A percentile compares a stretch with the other conserved stretches of the same genome.
Conservation (phyloP, 768 basidiomycete species). For the Coprinopsis cinerea region DNA sequence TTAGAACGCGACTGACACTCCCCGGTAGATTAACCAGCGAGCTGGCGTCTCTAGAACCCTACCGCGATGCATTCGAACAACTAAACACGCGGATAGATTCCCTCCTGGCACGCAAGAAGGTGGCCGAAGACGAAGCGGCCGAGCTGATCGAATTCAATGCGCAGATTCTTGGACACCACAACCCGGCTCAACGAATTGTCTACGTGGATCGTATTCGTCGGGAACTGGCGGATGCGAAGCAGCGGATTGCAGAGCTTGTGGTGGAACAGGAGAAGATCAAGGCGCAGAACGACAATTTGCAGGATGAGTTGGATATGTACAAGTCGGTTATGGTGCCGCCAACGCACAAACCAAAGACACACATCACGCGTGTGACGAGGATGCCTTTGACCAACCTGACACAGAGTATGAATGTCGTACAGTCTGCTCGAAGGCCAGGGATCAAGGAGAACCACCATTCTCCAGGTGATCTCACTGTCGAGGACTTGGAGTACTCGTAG, state of each 20-base stretch:
- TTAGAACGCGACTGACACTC: constrained; percentile 10
- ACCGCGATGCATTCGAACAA: constrained; percentile 65
- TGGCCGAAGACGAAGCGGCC: constrained; percentile 76
- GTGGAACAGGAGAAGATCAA: constrained; percentile 44
- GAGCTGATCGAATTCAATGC: constrained; percentile 79
- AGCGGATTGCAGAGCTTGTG: constrained; percentile 45
- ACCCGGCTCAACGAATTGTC: constrained; percentile 79
- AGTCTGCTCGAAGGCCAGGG: no score
- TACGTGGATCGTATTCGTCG: constrained; percentile 81
- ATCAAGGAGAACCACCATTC: constrained; percentile 24
- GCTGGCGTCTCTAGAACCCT: constrained; percentile 54
- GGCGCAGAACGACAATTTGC: constrained; percentile 40
- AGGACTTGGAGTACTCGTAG: constrained; percentile 31
- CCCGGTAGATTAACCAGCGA: constrained; percentile 38
- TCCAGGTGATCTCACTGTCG: constrained; percentile 46
- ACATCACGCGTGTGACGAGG: constrained; percentile 45
- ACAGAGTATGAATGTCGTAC: constrained; percentile 28
- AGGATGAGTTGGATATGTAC: constrained; percentile 53
- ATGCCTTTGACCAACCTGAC: constrained; percentile 41
- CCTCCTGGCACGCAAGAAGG: constrained; percentile 61
- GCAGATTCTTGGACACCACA: constrained; percentile 77
- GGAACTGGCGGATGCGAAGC: constrained; percentile 73
- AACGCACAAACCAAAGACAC: constrained; percentile 48
- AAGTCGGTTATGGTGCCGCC: constrained; percentile 47
- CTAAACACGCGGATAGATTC: constrained; percentile 59